These are phyloP conservation scores for Pythium folliculosum DNA, from an alignment of 352 stramenopile species.

Conservation along the genomic window DNA sequence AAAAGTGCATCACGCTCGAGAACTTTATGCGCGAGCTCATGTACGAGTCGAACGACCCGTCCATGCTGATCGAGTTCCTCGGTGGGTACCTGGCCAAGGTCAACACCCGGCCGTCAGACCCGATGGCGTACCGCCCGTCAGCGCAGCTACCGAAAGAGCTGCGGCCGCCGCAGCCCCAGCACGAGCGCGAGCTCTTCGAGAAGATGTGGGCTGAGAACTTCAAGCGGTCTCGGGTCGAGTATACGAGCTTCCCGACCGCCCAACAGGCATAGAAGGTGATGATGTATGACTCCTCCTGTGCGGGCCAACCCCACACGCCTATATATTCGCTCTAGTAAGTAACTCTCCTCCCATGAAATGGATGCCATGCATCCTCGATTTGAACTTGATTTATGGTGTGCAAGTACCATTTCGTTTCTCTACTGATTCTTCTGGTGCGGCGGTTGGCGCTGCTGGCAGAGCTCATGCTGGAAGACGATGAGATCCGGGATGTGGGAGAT, in stretches of 20 bases:
- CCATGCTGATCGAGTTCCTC: constrained; percentile 78
- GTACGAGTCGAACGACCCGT: constrained; percentile 84
- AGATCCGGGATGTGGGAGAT: constrained; percentile 77
- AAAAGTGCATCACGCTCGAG: constrained; percentile 88
- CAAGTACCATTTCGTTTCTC: background rate
- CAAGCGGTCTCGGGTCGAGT: constrained; percentile 85
- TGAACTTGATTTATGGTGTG: background rate
- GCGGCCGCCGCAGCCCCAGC: constrained; percentile 91
- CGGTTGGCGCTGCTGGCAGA: constrained; percentile 33
- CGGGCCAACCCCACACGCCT: background rate
- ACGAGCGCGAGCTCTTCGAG: constrained; percentile 95
- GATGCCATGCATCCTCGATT: background rate
- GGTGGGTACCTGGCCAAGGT: constrained; percentile 77
- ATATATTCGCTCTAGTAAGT: constrained; percentile 16
- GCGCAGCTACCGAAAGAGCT: constrained; percentile 85
- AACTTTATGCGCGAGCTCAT: constrained; percentile 89
- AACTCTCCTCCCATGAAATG: background rate
- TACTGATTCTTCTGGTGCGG: constrained; percentile 20
- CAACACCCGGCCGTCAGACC: constrained; percentile 71
- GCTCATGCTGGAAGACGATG: constrained; percentile 74
- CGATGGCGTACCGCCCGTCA: constrained; percentile 58
- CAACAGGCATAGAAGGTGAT: constrained; percentile 20
- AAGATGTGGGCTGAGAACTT: constrained; percentile 98
- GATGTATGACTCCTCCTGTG: constrained; percentile 3
- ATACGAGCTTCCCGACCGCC: constrained; percentile 29